phyloP scores from a whole-genome alignment of 2,329 filamentous ascomycete species.

The Sporothrix mexicana region DNA sequence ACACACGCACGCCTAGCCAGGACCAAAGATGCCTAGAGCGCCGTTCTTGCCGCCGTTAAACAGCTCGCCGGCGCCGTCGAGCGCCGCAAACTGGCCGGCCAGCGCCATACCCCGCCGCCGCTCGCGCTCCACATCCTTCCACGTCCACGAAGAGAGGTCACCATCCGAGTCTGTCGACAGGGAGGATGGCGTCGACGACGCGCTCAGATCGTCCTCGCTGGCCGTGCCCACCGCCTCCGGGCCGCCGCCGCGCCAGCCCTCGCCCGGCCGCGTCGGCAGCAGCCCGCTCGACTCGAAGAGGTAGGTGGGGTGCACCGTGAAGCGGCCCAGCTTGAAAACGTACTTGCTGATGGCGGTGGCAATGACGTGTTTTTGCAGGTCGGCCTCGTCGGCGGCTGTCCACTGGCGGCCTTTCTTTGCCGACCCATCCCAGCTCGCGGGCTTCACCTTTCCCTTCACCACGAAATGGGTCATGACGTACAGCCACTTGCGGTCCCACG shows the following conservation, averaged over 20 bases:
- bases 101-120: constrained; percentile 61
- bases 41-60: constrained; percentile 62
- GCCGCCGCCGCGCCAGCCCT: constrained; percentile 59
- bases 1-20: constrained; percentile 28
- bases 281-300: constrained; percentile 74
- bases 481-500: constrained; percentile 83
- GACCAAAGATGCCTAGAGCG: constrained; percentile 55
- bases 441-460: constrained; percentile 62
- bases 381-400: constrained; percentile 47
- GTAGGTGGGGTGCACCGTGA: constrained; percentile 83
- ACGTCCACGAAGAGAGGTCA: too few relatives aligned
- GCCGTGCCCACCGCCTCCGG: constrained; percentile 49
- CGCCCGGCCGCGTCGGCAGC: constrained; percentile 72
- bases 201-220: constrained; percentile 44
- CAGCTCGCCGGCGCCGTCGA: constrained; percentile 59
- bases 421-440: constrained; percentile 58
- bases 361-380: constrained; percentile 68
- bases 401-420: constrained; percentile 35
- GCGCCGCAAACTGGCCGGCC: constrained; percentile 60
- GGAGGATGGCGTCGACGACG: constrained; percentile 42
- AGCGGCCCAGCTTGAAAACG: constrained; percentile 78
- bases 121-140: constrained; percentile 62
- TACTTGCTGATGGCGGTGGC: constrained; percentile 80
- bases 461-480: constrained; percentile 79
- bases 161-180: too few relatives aligned